phyloP scores from a whole-genome alignment of 106 monocot species.

The Platanthera guangdongensis region DNA sequence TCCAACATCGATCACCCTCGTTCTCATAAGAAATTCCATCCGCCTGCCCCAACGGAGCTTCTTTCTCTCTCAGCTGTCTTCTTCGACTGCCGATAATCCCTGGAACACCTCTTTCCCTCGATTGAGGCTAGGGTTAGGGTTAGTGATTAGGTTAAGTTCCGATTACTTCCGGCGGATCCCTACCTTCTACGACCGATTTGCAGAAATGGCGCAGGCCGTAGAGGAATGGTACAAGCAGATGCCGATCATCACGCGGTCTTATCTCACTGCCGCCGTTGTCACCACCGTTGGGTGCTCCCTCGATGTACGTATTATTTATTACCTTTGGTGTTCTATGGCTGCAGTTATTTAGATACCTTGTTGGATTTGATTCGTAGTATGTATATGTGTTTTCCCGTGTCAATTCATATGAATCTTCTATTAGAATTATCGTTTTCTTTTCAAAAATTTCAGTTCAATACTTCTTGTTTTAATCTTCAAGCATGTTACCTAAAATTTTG shows the following conservation, averaged over 20 bases:
- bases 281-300: slow-evolving; percentile 27
- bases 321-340: neutral
- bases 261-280: slow-evolving; percentile 25
- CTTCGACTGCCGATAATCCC: neutral
- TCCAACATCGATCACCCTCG: no score
- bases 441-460: neutral
- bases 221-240: slow-evolving; percentile 38
- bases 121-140: neutral
- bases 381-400: neutral
- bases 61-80: neutral
- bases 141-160: no score
- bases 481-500: neutral
- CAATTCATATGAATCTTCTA: no score
- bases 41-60: neutral
- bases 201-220: slow-evolving; percentile 20
- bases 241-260: slow-evolving; percentile 28
- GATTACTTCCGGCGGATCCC: neutral
- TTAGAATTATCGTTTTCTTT: no score
- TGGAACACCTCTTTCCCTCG: neutral
- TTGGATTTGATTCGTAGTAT: neutral
- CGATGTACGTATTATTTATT: slow-evolving; percentile 6
- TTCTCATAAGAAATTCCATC: neutral
- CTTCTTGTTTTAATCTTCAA: neutral
- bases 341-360: neutral
- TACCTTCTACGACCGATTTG: neutral